These are phyloP conservation scores for Hyparrhenia diplandra DNA, from an alignment of 176 grass and related monocot species.

Conservation along the genomic window DNA sequence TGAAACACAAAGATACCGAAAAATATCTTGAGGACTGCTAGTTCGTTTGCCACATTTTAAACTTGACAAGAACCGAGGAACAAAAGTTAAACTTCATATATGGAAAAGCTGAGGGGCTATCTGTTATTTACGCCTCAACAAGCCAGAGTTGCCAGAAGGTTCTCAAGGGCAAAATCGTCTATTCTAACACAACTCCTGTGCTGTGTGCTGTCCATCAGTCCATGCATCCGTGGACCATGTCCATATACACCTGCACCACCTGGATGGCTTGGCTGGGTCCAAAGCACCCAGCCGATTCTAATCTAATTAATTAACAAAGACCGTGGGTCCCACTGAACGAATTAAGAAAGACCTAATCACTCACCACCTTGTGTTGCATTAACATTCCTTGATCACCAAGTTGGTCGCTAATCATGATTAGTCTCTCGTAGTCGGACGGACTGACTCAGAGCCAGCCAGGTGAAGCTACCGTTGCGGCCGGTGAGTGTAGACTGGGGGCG, in stretches of 20 bases:
- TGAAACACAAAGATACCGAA: too few species aligned
- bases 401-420: background rate
- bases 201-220: background rate
- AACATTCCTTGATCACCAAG: background rate
- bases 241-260: background rate
- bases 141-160: too few species aligned
- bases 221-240: background rate
- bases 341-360: background rate
- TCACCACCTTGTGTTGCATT: too few species aligned
- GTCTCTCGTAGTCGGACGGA: background rate
- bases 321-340: background rate
- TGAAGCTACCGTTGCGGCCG: background rate
- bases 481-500: background rate
- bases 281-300: background rate
- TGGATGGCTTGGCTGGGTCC: too few species aligned
- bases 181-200: background rate
- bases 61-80: too few species aligned
- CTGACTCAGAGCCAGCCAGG: background rate
- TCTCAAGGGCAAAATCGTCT: background rate
- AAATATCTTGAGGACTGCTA: too few species aligned
- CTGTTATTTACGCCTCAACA: too few species aligned
- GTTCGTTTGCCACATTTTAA: too few species aligned
- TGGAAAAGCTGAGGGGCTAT: too few species aligned
- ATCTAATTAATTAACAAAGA: conserved; percentile 16
- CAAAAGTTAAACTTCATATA: too few species aligned